Evolutionary conservation across 2,329 filamentous ascomycete species (phyloP).

Genomic region (Fusarium verticillioides): DNA sequence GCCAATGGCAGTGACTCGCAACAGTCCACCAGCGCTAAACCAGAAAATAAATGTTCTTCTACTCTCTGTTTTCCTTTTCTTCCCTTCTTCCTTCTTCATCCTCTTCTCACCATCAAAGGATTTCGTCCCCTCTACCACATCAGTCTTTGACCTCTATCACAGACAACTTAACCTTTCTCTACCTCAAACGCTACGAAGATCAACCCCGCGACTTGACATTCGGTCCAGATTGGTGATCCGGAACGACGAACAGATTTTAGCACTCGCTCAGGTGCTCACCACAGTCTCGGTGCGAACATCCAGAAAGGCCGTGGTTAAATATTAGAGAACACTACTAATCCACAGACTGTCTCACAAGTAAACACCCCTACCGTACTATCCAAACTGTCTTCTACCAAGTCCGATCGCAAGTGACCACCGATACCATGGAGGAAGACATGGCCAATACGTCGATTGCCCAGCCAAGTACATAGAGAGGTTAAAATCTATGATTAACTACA

Average conservation of each 20-base stretch:
- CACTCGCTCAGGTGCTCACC: background rate
- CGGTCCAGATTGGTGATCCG: fast-evolving
- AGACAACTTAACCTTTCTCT: background rate
- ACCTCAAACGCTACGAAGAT: fast-evolving
- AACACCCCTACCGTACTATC: fast-evolving
- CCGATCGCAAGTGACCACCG: background rate
- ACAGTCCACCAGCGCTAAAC: background rate
- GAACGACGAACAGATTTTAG: background rate
- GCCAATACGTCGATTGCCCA: fast-evolving
- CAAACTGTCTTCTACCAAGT: background rate
- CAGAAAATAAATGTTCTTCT: background rate
- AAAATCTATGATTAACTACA: background rate
- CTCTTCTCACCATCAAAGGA: background rate
- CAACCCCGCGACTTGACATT: background rate
- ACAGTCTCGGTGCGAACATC: fast-evolving
- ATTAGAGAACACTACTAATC: background rate
- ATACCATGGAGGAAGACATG: background rate
- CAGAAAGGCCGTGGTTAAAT: background rate
- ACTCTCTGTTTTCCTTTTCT: background rate
- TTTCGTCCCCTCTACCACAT: background rate
- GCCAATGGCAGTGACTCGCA: background rate
- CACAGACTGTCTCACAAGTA: background rate
- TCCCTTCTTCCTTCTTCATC: background rate
- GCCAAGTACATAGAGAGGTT: background rate
- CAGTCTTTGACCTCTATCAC: background rate